Base-by-base conservation (phyloP, 2,329 filamentous ascomycete genomes). In the Xylariaceae sp. region DNA sequence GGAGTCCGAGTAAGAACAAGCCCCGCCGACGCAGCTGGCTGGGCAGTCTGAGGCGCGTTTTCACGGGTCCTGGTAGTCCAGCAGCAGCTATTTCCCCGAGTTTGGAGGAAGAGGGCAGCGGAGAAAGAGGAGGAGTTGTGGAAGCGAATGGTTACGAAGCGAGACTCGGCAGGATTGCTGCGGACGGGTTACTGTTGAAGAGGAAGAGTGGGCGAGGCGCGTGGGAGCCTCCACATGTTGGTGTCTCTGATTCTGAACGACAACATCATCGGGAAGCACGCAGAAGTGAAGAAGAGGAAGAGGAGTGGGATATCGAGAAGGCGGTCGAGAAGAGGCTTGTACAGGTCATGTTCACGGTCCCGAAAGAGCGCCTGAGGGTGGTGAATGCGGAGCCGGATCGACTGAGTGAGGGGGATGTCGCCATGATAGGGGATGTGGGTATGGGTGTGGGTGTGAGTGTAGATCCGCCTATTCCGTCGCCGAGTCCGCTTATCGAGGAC, bases 321-420 rank as follows among this genome's bases (percentile, higher is more conserved):
- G 83, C 84, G 2, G 76, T 83, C 2, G 81, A 87, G 63, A 75
- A 75, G 42, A 66, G 83, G 15, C 69, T 85, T 7, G 84, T 89
- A 44, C 85, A 89, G 61, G 76, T 88, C 56, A 92, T 94, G 77
- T 97, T 95, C 62, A 96, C 90, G 0, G 88, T 96, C 44, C 90
- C 92, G 2, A 88, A 83, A 60, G 84, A 90, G 61, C 78, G 80
- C 51, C 64, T 97, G 47, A 70, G 90, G 17, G 88, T 97, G n/a
- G 90, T 96, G 14, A 97, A 97, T 59, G 82, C 77, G 35, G 83
- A 83, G 54, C 64, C 70, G n/a, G 60, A 59, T 46, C 58, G 70
- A 23, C 67, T 69, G 47, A 59, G 59, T 41, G 67, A 64, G 40
- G 59, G 63, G 30, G 60, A 60, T 23, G 69, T 63, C 13, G 62